These are phyloP conservation scores for Clavispora asparagi DNA, from an alignment of 805 yeast genomes.

Conservation along the genomic window DNA sequence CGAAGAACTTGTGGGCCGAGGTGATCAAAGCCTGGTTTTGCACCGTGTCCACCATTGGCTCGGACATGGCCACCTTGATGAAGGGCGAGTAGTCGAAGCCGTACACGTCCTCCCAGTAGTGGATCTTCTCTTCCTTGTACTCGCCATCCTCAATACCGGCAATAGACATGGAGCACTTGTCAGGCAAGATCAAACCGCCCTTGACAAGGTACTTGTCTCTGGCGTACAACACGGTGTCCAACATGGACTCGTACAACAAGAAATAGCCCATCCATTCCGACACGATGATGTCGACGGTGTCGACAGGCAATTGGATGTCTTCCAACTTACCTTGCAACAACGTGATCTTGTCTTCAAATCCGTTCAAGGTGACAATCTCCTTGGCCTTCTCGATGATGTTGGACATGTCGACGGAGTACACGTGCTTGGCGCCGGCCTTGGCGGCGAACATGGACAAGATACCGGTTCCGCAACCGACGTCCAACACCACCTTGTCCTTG, in stretches of 20 bases:
- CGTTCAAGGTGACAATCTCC: conserved; percentile 78
- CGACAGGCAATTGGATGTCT: conserved; percentile 81
- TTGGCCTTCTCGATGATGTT: conserved; percentile 95
- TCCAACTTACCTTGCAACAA: conserved; percentile 89
- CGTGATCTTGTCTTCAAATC: conserved; percentile 80
- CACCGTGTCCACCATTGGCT: conserved; percentile 95
- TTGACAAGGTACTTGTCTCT: conserved; percentile 79
- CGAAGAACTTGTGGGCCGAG: conserved; percentile 63
- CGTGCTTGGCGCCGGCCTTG: conserved; percentile 98
- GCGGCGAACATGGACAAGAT: conserved; percentile 97
- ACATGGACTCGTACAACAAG: conserved; percentile 92
- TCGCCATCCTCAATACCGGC: conserved; percentile 93
- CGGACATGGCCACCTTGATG: conserved; percentile 77
- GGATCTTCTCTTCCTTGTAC: conserved; percentile 85
- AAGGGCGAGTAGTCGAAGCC: conserved; percentile 96
- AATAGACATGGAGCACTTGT: conserved; percentile 80
- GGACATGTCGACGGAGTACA: conserved; percentile 95
- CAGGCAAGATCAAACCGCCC: conserved; percentile 93
- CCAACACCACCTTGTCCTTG: conserved; percentile 90
- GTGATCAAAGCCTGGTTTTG: conserved; percentile 70
- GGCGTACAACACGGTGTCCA: conserved; percentile 91
- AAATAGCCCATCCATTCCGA: conserved; percentile 99
- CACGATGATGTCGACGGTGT: conserved; percentile 88
- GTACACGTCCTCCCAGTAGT: conserved; percentile 94
- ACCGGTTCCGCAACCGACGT: conserved; percentile 99